phyloP scores from a whole-genome alignment of 164 flowering plant species.

The Nelumbo lutea region DNA sequence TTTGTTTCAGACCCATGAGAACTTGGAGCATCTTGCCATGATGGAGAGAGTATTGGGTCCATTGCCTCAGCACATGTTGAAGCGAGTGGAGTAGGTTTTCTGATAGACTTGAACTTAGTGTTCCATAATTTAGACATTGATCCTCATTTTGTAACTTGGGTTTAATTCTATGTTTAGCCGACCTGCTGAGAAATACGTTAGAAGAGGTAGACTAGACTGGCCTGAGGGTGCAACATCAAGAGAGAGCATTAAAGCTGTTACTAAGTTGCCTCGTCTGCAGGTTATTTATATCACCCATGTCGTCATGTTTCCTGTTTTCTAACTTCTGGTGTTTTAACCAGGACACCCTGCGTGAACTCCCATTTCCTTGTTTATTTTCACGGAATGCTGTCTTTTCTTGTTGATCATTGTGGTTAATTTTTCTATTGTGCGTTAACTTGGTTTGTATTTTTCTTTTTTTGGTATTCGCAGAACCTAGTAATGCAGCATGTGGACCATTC shows the following conservation, averaged over 20 bases:
- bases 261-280: slow-evolving; percentile 63
- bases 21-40: slow-evolving; percentile 75
- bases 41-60: slow-evolving; percentile 81
- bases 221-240: slow-evolving; percentile 73
- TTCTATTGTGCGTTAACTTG: too few species aligned
- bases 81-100: slow-evolving; percentile 46
- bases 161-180: slow-evolving; percentile 24
- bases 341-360: too few species aligned
- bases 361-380: too few species aligned
- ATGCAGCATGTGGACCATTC: slow-evolving; percentile 75
- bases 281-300: slow-evolving; percentile 16
- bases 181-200: slow-evolving; percentile 62
- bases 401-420: too few species aligned
- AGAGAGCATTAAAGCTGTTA: slow-evolving; percentile 65
- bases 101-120: background rate
- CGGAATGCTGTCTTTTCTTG: too few species aligned
- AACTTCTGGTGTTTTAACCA: too few species aligned
- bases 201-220: slow-evolving; percentile 63
- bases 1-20: slow-evolving; percentile 75
- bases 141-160: background rate
- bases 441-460: background rate
- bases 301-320: background rate
- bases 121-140: background rate
- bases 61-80: slow-evolving; percentile 63
- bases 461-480: slow-evolving; percentile 37